phyloP scores from a whole-genome alignment of 164 flowering plant species.

The Stephania yunnanensis region DNA sequence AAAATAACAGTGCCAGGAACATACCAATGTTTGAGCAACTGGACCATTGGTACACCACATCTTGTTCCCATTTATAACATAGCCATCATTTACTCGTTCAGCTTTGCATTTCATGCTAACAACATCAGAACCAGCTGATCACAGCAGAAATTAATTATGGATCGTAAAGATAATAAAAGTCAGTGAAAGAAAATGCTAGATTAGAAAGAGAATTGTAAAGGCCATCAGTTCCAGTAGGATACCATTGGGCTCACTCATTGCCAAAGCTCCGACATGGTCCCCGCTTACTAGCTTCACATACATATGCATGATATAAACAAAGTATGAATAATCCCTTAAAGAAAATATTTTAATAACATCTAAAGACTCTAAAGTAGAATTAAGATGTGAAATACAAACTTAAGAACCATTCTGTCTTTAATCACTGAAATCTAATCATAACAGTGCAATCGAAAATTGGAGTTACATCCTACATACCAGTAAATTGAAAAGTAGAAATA shows the following conservation, averaged over 20 bases:
- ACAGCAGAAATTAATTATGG: conserved; percentile 10
- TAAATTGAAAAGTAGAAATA: not conserved
- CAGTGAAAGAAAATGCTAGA: not conserved
- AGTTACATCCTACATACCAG: not conserved
- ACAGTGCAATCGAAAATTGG: not conserved
- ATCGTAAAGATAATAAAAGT: not conserved
- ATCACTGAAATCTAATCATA: not conserved
- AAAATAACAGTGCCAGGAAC: conserved; percentile 3
- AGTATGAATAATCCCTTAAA: not conserved
- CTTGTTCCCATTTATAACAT: conserved; percentile 89
- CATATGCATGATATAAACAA: not conserved
- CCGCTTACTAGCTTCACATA: conserved; percentile 84
- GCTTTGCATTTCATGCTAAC: conserved; percentile 99
- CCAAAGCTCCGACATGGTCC: conserved; percentile 98
- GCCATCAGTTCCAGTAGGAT: conserved; percentile 15
- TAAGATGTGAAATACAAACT: not conserved
- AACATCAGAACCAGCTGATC: conserved; percentile 98
- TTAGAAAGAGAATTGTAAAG: conserved; percentile 6
- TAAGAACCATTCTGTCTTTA: not conserved
- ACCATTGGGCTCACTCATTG: conserved; percentile 99
- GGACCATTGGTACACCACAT: conserved; percentile 99
- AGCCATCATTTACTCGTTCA: conserved; percentile 88
- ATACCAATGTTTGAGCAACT: conserved; percentile 84
- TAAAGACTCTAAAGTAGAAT: no score
- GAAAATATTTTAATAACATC: no score